Conservation (phyloP, 164 flowering plant species). For the Aristolochia fimbriata region DNA sequence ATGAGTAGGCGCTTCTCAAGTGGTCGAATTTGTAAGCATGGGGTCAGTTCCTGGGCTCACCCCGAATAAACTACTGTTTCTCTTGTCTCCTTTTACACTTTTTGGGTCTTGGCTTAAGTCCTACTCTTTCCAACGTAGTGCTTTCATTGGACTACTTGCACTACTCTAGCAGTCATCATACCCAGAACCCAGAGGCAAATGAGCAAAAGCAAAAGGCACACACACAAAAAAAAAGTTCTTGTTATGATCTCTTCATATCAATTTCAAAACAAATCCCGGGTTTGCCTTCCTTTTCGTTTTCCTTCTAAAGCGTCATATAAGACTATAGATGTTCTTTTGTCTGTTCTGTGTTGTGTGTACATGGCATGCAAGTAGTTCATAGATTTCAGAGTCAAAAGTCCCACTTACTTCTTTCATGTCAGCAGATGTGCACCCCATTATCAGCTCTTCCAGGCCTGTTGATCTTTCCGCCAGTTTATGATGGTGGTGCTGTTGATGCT, state of each 20-base stretch:
- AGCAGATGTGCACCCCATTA: slow-evolving; percentile 83
- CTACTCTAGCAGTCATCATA: background rate
- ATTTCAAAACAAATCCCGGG: slow-evolving; percentile 12
- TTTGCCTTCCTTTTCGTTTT: slow-evolving; percentile 1
- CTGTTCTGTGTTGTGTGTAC: background rate
- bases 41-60: no score
- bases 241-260: background rate
- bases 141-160: background rate
- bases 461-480: slow-evolving; percentile 60
- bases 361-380: slow-evolving; percentile 18
- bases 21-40: no score
- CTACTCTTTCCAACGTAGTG: background rate
- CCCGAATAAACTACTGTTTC: no score
- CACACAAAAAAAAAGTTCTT: background rate
- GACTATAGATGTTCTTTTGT: slow-evolving; percentile 1
- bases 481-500: slow-evolving; percentile 63
- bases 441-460: slow-evolving; percentile 71
- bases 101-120: slow-evolving; percentile 1
- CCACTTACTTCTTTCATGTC: slow-evolving; percentile 66
- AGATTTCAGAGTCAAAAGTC: slow-evolving; percentile 53
- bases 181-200: slow-evolving; percentile 3
- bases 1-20: no score
- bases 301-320: background rate
- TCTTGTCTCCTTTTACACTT: no score
- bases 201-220: slow-evolving; percentile 8